These are phyloP conservation scores for Hura crepitans DNA, from an alignment of 441 rosid genomes.

Conservation along the genomic window DNA sequence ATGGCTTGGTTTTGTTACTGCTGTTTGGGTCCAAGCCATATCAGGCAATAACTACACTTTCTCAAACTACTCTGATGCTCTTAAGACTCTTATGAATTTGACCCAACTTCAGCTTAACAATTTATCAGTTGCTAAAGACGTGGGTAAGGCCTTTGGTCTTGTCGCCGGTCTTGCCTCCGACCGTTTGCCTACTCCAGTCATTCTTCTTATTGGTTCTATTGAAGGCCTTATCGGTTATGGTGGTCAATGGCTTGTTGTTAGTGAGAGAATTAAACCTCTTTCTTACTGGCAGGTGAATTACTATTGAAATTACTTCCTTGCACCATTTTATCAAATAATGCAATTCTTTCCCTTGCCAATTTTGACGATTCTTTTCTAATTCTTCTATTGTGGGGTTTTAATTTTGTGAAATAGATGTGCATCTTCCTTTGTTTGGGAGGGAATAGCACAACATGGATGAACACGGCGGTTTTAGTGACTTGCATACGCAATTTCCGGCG, in stretches of 20 bases:
- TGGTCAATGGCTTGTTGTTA: constrained; percentile 77
- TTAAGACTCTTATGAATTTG: constrained; percentile 69
- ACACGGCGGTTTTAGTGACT: constrained; percentile 74
- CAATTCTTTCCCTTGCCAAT: no score
- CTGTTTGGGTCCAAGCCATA: constrained; percentile 79
- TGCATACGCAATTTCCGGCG: constrained; percentile 74
- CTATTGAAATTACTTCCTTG: background rate
- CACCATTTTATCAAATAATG: background rate
- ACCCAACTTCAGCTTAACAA: constrained; percentile 70
- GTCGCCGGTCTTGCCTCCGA: constrained; percentile 86
- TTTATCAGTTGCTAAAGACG: constrained; percentile 72
- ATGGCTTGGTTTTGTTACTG: constrained; percentile 84
- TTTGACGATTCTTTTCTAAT: no score
- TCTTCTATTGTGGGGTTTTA: background rate
- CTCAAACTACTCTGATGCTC: constrained; percentile 68
- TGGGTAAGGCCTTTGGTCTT: constrained; percentile 85
- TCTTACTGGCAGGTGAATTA: constrained; percentile 74
- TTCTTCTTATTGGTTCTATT: constrained; percentile 64
- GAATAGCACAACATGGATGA: constrained; percentile 91
- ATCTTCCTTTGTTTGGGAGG: constrained; percentile 78
- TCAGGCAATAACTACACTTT: constrained; percentile 84
- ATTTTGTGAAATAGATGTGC: constrained; percentile 46
- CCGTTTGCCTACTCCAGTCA: constrained; percentile 47
- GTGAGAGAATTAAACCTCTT: constrained; percentile 47
- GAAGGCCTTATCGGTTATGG: constrained; percentile 81